Percentiles rank a stretch among this genome's conserved stretches.
Conservation (phyloP, 2,329 filamentous ascomycete genomes). For the Aspergillus pseudotamarii region DNA sequence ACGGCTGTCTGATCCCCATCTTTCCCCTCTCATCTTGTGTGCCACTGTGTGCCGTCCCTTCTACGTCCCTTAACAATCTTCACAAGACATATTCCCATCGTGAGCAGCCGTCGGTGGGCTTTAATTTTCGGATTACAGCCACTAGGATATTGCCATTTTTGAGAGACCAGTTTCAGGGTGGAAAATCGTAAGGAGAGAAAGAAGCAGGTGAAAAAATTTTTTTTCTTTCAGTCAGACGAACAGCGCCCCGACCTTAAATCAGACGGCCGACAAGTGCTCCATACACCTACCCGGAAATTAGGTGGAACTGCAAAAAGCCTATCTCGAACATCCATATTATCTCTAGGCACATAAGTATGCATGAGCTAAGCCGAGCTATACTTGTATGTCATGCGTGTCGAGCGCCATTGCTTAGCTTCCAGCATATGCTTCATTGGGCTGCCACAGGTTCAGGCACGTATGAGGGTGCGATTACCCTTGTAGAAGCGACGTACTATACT, state of each 20-base stretch:
- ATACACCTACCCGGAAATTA: neutral
- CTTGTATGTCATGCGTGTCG: neutral
- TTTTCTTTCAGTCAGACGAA: neutral
- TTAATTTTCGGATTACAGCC: neutral
- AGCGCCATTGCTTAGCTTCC: neutral
- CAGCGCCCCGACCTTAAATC: neutral
- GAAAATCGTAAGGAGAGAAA: neutral
- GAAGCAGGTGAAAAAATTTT: neutral
- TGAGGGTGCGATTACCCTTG: neutral
- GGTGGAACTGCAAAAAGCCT: neutral
- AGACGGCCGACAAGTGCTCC: neutral
- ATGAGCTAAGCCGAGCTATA: neutral
- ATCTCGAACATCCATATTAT: neutral
- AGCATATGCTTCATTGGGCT: neutral
- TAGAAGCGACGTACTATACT: neutral
- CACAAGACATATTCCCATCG: neutral
- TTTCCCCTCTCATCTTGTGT: neutral
- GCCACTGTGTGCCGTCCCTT: neutral
- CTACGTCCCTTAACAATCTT: neutral
- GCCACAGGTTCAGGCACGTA: neutral
- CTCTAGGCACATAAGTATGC: neutral
- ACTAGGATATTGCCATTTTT: neutral
- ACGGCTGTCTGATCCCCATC: conserved; percentile 8
- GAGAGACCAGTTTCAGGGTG: neutral
- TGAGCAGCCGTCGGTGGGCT: neutral